These are phyloP conservation scores for Mortierella sp. DNA, from an alignment of 371 early-diverging fungal genomes.

Conservation along the genomic window DNA sequence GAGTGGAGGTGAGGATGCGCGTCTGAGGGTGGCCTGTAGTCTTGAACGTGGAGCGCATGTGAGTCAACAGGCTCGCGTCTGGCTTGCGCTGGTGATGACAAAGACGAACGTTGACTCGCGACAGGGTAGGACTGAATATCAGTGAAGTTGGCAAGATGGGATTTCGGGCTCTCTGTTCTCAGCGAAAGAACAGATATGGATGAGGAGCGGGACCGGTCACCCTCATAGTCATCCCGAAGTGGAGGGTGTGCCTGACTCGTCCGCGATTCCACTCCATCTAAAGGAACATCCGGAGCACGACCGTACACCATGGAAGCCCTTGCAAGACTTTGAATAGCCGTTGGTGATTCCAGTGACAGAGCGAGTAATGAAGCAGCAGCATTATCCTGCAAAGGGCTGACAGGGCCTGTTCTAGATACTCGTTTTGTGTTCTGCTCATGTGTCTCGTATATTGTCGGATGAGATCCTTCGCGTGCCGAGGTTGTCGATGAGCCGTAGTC, in stretches of 20 bases:
- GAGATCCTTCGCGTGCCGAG: constrained; percentile 32
- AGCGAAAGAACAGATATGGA: constrained; percentile 24
- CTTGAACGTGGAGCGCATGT: background rate
- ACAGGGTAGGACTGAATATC: background rate
- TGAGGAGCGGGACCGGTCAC: constrained; percentile 23
- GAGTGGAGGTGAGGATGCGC: constrained; percentile 1
- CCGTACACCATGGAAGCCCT: background rate
- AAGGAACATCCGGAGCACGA: background rate
- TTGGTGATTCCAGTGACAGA: constrained; percentile 40
- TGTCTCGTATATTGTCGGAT: constrained; percentile 19
- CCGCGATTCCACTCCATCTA: background rate
- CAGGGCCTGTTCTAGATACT: background rate
- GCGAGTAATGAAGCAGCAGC: constrained; percentile 30
- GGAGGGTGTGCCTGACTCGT: background rate
- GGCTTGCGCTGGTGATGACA: background rate
- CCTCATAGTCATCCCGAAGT: constrained; percentile 5
- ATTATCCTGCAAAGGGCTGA: constrained; percentile 34
- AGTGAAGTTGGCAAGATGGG: background rate
- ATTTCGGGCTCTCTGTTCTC: constrained; percentile 15
- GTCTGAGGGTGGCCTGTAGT: background rate
- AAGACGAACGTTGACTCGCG: background rate
- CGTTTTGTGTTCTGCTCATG: constrained; percentile 15
- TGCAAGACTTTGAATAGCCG: background rate
- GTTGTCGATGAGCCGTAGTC: constrained; percentile 32
- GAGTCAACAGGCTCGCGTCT: background rate